Conservation (phyloP, 2,329 filamentous ascomycete genomes). For the Trichoderma asperellum region DNA sequence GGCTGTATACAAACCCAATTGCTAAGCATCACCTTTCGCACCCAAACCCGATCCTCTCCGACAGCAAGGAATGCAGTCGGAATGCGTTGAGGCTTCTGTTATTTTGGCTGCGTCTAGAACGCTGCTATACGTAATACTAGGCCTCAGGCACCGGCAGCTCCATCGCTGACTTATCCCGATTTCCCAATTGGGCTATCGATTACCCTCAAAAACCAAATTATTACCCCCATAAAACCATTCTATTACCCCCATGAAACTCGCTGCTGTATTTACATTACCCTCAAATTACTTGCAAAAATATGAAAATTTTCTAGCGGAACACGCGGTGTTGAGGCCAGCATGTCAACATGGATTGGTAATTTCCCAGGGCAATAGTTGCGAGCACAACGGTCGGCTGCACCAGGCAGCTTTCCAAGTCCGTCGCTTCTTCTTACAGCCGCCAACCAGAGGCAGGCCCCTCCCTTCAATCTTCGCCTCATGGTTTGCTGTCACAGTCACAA, state of each 20-base stretch:
- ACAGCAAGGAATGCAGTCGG: not conserved
- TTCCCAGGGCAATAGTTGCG: slow-evolving; percentile 3
- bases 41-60: slow-evolving; percentile 19
- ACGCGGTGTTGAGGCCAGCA: not conserved
- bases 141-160: slow-evolving; percentile 21
- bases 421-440: slow-evolving; percentile 26
- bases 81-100: not conserved
- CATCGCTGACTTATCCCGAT: slow-evolving; percentile 3
- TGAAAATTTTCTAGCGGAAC: not conserved
- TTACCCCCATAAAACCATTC: slow-evolving; percentile 30
- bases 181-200: slow-evolving; percentile 29
- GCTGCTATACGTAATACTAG: slow-evolving; percentile 30
- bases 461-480: slow-evolving; percentile 24
- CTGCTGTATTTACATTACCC: slow-evolving; percentile 23
- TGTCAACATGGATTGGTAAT: not conserved
- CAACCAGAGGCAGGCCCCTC: slow-evolving; percentile 8
- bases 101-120: slow-evolving; percentile 14
- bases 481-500: slow-evolving; percentile 25
- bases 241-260: slow-evolving; percentile 31
- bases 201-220: slow-evolving; percentile 30
- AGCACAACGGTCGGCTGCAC: slow-evolving; percentile 1
- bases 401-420: slow-evolving; percentile 7
- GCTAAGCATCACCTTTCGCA: not conserved
- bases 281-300: slow-evolving; percentile 19
- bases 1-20: not conserved